Evolutionary conservation across 768 basidiomycete species (phyloP), one percentile per base, ranked within the genome.

Genomic region (Austroboletus eburneus): DNA sequence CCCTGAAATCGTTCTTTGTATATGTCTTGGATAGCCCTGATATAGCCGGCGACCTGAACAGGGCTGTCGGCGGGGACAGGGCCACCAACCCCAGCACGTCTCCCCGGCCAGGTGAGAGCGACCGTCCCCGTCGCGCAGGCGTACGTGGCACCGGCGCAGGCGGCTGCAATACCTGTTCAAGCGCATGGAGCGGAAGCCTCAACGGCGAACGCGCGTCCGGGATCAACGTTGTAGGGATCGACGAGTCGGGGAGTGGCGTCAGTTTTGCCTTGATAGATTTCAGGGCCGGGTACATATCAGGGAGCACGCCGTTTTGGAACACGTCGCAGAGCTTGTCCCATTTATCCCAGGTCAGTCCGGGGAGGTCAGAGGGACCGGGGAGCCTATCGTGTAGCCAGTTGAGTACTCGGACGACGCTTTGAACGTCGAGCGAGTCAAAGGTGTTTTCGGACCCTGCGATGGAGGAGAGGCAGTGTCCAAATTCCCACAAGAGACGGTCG

Each of bases 11-110:
- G 55, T 92, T 90, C 60, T 78, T 85, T 18, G 62, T 64, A 54
- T 92, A 92, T 50, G 77, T 90, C 68, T 91, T 92, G 10, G 90
- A 91, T 22, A 92, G 72, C 16, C 85, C 86, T 0, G 85, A 85
- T 20, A 81, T 79, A 0, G 81, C 81, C 0, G 86, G 84, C 0
- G 83, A 85, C 32, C 87, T 74, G 40, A 88, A 69, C 20, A 89
- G 55, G 6, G 85, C 79, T 9, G 80, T 78, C 3, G 85, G 83
- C 4, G 85, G 87, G 3, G 85, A 87, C 20, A 86, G 75, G 5
- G 77, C 72, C 5, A 83, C 77, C 27, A 85, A 71, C 16, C 78
- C 81, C 23, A 89, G 65, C 80, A 59, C 59, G 9, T 59, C 58
- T 21, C 56, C 53, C 6, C 49, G 50, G 13, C 59, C 36, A 51